Evolutionary conservation across 441 rosid genomes (phyloP).

Genomic region (Syzygium malaccense): DNA sequence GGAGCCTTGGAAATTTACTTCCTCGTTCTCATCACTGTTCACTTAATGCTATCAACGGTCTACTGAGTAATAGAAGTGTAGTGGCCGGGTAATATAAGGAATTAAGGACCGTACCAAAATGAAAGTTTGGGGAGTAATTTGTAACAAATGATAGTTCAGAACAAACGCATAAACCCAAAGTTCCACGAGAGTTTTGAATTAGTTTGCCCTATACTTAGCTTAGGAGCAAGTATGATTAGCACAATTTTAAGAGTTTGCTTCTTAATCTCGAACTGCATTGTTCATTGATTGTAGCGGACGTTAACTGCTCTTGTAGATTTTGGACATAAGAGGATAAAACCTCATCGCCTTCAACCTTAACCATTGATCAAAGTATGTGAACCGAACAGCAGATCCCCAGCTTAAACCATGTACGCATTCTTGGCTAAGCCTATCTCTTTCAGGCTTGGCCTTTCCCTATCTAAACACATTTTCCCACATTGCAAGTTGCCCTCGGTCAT

Average conservation of each 20-base stretch:
- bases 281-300: not conserved
- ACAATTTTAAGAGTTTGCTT: not conserved
- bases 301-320: not conserved
- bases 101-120: too few species aligned
- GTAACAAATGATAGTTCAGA: not conserved
- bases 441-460: not conserved
- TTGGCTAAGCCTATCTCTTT: not conserved
- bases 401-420: not conserved
- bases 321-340: not conserved
- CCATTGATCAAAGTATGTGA: not conserved
- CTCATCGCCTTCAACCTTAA: not conserved
- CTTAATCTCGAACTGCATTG: not conserved
- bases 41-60: not conserved
- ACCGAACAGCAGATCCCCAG: not conserved
- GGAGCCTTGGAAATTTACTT: not conserved
- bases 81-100: not conserved
- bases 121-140: too few species aligned
- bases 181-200: not conserved
- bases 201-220: not conserved
- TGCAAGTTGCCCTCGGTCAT: not conserved
- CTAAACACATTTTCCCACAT: not conserved
- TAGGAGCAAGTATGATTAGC: not conserved
- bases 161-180: not conserved
- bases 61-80: not conserved
- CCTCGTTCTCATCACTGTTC: not conserved